Evolutionary conservation across 2,329 filamentous ascomycete genomes (phyloP), one percentile per base, ranked within the genome.

Genomic region (Pseudogymnoascus sp.): DNA sequence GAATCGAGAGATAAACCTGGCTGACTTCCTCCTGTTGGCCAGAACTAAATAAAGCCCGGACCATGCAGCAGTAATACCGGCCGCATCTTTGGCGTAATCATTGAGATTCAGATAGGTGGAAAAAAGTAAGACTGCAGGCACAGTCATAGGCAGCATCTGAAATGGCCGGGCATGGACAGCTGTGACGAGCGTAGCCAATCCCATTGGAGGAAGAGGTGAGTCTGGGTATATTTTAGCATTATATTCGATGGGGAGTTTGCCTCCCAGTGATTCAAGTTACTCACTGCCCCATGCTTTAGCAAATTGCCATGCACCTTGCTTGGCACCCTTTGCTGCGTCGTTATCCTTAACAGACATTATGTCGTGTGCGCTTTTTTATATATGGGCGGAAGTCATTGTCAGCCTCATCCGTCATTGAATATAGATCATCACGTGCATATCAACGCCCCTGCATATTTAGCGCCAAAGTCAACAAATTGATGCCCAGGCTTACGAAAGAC

Each of bases 141-240:
- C 88, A 63, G 85, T 71, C 79, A 88, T 84, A 3, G 85, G 85
- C 0, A 88, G 74, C 5, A 76, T 68, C 69, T 85, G 83, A 71
- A 85, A 83, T 6, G 85, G 85, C n/a, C 82, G 82, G 41, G 80
- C 75, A 74, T 87, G 82, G 66, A 87, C 82, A 9, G 84, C 82
- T 38, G 83, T 80, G 65, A 88, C 80, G 41, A 88, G 75, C 7
- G 84, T 85, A 61, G 85, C 85, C 41, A 86, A 79, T 10, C 85
- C 71, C 9, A 81, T 84, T 21, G 85, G 81, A 1, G 85, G 82
- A 30, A 88, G 78, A 7, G 84, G 78, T 61, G 80, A 83, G 72
- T 84, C 84, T 87, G 67, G 48, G 57, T 21, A 41, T 35, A 38
- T 41, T 8, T 66, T 62, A 65, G 63, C 59, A 35, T 34, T 21